Base-by-base conservation (phyloP, 2,329 filamentous ascomycete species). In the Trichoderma simmonsii region DNA sequence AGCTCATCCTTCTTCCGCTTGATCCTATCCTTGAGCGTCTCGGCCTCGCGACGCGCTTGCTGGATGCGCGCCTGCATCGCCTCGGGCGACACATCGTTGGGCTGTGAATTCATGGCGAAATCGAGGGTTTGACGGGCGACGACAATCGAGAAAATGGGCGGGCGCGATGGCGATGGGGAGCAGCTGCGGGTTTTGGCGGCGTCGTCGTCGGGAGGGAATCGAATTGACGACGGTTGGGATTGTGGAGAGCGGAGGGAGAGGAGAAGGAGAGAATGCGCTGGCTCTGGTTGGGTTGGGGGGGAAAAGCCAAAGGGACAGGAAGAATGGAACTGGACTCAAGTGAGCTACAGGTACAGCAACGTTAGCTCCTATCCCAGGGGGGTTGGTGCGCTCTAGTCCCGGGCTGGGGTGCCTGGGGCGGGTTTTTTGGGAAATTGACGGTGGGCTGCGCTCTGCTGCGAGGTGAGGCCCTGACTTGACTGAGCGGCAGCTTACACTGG, bases 1-100 rank as follows among this genome's bases (percentile, higher is more conserved):
- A 99, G 90, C 86, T 98, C 96, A 89, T 99, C 96, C 92, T 98
- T 98, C 91, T 97, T 97, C 85, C 95, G 91, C 92, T 98, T 98
- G 90, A 98, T 98, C 84, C 93, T 92, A 83, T 98, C 95, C 88
- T 98, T 98, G 78, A 98, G 87, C 69, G 93, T 95, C 87, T 98
- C 96, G 79, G 96, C 96, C 88, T 99, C 96, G 87, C 96, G 93
- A 84, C 96, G 91, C 82, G 96, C 95, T 80, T 93, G 91, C 81
- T 94, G 92, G 79, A 96, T 95, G 84, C 92, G 92, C 85, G 95
- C 92, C 88, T 98, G 95, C 90, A 98, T 97, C 83, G 89, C 88
- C 85, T 91, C 89, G 76, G 89, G 89, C 80, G 89, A 91, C 78
- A 91, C 88, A 81, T 91, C 89, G 83, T 85, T 89, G 78, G 84